Percentiles rank a stretch among this genome's conserved stretches.
Evolutionary conservation across 306 rosid species (phyloP).

Genomic region (Aeschynomene evenia): DNA sequence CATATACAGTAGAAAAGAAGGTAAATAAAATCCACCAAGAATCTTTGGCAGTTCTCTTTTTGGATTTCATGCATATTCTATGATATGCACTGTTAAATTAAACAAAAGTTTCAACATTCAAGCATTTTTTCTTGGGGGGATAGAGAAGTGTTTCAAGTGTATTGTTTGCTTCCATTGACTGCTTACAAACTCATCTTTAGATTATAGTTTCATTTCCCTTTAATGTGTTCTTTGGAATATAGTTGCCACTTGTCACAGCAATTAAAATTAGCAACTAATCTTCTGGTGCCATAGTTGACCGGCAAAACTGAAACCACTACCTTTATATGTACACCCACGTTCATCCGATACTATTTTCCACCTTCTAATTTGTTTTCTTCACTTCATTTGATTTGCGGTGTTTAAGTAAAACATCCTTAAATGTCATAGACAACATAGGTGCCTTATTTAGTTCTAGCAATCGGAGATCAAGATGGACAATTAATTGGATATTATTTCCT

Average conservation of each 20-base stretch:
- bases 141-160: neutral
- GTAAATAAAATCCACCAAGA: neutral
- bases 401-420: neutral
- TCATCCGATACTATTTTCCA: neutral
- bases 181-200: neutral
- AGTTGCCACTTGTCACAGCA: neutral
- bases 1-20: neutral
- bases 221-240: neutral
- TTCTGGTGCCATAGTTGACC: neutral
- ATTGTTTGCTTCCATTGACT: neutral
- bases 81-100: neutral
- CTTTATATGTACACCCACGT: neutral
- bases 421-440: neutral
- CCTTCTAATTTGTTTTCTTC: neutral
- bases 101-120: neutral
- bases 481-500: neutral
- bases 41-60: neutral
- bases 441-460: neutral
- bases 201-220: neutral
- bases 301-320: neutral
- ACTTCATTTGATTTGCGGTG: neutral
- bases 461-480: slow-evolving; percentile 1
- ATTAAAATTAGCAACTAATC: neutral
- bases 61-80: neutral
- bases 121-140: too few relatives aligned